Evolutionary conservation across 441 rosid species (phyloP).

Genomic region (Arabidopsis hybrid): DNA sequence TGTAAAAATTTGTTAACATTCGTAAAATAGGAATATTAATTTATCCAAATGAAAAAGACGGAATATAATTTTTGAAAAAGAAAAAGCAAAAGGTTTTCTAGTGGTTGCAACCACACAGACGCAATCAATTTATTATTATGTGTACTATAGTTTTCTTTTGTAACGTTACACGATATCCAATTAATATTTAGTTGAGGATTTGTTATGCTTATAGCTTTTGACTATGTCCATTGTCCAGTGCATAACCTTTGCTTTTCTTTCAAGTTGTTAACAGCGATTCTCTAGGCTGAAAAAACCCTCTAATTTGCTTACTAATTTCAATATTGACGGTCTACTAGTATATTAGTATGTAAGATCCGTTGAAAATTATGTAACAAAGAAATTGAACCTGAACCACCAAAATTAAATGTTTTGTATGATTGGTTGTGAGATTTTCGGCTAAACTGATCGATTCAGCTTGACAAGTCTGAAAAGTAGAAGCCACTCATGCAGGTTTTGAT

Average conservation of each 20-base stretch:
- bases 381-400: not conserved
- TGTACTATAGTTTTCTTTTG: constrained; percentile 18
- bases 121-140: constrained; percentile 36
- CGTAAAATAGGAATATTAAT: not conserved
- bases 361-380: not conserved
- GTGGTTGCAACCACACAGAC: constrained; percentile 44
- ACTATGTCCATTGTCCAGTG: constrained; percentile 32
- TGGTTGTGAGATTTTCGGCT: constrained; percentile 4
- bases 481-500: not conserved
- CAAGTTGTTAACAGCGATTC: constrained; percentile 25
- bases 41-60: too few relatives aligned
- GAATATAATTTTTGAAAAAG: constrained; percentile 15
- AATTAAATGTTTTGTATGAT: not conserved
- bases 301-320: not conserved
- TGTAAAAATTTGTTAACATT: not conserved
- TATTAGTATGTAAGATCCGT: not conserved
- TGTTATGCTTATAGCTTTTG: constrained; percentile 36
- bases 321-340: constrained; percentile 4
- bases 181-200: constrained; percentile 34
- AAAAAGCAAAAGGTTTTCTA: constrained; percentile 35
- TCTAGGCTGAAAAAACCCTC: not conserved
- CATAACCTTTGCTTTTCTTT: constrained; percentile 37
- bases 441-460: not conserved
- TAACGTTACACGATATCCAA: constrained; percentile 38
- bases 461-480: not conserved